Evolutionary conservation across 2,329 filamentous ascomycete genomes (phyloP), one percentile per base, ranked within the genome.

Genomic region (Talaromyces sp.): DNA sequence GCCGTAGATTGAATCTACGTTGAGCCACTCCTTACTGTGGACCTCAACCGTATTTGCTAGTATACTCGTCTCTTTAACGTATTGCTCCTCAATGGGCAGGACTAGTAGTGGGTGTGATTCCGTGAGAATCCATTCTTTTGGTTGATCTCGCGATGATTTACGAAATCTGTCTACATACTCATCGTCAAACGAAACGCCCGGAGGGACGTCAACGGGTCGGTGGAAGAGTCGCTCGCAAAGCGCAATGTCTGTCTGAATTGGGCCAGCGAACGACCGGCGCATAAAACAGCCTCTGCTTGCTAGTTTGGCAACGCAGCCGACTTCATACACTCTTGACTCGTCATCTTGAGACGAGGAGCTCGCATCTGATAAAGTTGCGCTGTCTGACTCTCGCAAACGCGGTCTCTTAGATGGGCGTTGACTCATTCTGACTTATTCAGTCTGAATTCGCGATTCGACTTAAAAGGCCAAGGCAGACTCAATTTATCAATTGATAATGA

Each of bases 251-350:
- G 45, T 54, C 3, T 52, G 24, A 9, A 52, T 43, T 31, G 65
- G 60, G n/a, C 60, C 60, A 10, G 60, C 47, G 7, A 60, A 16
- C 13, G 62, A 68, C 45, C 43, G 54, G 2, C 66, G 62, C 66
- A 67, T 68, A 39, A 65, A 68, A 63, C 65, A 67, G 52, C 59
- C 63, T 27, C 67, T 68, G 1, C 49, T 56, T 58, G 63, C 63
- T 24, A 67, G 57, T 7, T 66, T 63, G 13, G 65, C 57, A 6
- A 41, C 16, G 57, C 68, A 69, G 37, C 65, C 33, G 31, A 61
- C 66, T 52, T 52, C 49, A 33, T 68, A 67, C n/a, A 61, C 57
- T 3, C 54, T 50, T 35, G 66, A 66, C 43, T 66, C 65, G 41
- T 61, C 61, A 11, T 68, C 60, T 62, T 52, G 57, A 60, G 63